These are phyloP conservation scores for Colletotrichum navitas DNA, from an alignment of 2,329 filamentous ascomycete species.

Conservation along the genomic window DNA sequence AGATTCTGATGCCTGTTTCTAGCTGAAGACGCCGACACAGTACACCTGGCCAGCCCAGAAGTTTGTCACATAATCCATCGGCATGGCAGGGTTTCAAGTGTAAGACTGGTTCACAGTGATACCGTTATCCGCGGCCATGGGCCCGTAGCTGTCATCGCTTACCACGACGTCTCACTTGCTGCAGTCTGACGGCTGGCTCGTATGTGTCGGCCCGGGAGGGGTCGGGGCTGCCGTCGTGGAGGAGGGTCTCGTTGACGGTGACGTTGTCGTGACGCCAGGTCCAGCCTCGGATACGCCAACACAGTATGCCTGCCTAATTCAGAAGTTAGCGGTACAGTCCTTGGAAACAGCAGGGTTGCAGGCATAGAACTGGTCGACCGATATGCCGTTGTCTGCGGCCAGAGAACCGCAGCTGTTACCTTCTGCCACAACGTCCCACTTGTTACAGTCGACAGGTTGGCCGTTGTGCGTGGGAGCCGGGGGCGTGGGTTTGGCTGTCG, in stretches of 20 bases:
- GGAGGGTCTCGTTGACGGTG: too few relatives aligned
- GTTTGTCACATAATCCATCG: constrained; percentile 44
- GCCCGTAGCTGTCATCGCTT: constrained; percentile 37
- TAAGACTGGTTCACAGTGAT: constrained; percentile 40
- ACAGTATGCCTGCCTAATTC: constrained; percentile 45
- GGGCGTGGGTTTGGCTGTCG: constrained; percentile 23
- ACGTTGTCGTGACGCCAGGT: too few relatives aligned
- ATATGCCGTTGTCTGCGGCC: constrained; percentile 33
- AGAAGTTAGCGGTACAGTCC: constrained; percentile 46
- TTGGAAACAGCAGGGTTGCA: constrained; percentile 44
- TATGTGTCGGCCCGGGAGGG: constrained; percentile 41
- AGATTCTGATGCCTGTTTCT: neutral
- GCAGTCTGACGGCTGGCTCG: constrained; percentile 42
- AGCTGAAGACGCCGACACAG: constrained; percentile 44
- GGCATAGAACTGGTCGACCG: constrained; percentile 35
- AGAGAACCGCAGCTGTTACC: constrained; percentile 40
- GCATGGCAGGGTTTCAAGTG: constrained; percentile 43
- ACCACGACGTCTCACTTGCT: constrained; percentile 41
- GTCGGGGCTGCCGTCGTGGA: constrained; percentile 27
- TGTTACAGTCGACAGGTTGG: constrained; percentile 42
- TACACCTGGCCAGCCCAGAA: constrained; percentile 47
- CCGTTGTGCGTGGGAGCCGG: constrained; percentile 42
- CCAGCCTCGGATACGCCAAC: too few relatives aligned
- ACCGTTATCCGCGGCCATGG: constrained; percentile 23
- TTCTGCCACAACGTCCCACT: constrained; percentile 38